A percentile compares a stretch with the other conserved stretches of the same genome.
Evolutionary conservation across 2,329 filamentous ascomycete genomes (phyloP).

Genomic region (Dryadomyces sulphureus): DNA sequence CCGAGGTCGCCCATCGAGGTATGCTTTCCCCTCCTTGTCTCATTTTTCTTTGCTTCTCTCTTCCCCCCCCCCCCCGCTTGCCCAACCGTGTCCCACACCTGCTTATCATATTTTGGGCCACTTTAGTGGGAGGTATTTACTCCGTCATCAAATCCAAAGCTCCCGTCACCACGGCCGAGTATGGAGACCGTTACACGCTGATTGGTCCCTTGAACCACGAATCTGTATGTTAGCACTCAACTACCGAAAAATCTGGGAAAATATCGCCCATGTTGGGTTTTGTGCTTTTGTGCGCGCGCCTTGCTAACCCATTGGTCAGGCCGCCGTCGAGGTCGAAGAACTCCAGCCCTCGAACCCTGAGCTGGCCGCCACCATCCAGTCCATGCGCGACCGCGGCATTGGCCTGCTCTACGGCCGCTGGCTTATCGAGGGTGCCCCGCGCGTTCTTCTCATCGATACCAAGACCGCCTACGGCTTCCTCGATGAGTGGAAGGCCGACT

Average conservation of each 20-base stretch:
- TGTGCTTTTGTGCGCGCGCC: background rate
- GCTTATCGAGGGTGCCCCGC: slow-evolving; percentile 91
- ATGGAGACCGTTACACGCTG: slow-evolving; percentile 92
- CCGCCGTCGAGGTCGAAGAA: slow-evolving; percentile 94
- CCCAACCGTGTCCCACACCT: background rate
- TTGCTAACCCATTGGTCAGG: slow-evolving; percentile 30
- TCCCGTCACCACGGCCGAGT: slow-evolving; percentile 92
- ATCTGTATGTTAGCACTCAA: slow-evolving; percentile 41
- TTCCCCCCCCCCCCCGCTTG: background rate
- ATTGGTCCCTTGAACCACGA: slow-evolving; percentile 87
- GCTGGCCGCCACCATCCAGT: slow-evolving; percentile 67
- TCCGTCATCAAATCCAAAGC: slow-evolving; percentile 98
- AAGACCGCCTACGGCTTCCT: slow-evolving; percentile 82
- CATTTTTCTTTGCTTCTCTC: background rate
- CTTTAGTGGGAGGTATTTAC: slow-evolving; percentile 91
- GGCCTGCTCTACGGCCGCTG: slow-evolving; percentile 86
- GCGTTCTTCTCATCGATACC: slow-evolving; percentile 89
- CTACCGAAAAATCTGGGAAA: background rate
- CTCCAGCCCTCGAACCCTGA: slow-evolving; percentile 71
- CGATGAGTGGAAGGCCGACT: slow-evolving; percentile 92
- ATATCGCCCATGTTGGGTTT: too few relatives aligned
- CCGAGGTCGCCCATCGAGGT: slow-evolving; percentile 95
- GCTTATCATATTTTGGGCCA: background rate
- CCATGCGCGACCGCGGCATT: slow-evolving; percentile 87
- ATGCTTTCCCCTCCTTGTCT: slow-evolving; percentile 12